phyloP scores from a whole-genome alignment of 495 filamentous ascomycete species.

The Apiosordaria backusii region DNA sequence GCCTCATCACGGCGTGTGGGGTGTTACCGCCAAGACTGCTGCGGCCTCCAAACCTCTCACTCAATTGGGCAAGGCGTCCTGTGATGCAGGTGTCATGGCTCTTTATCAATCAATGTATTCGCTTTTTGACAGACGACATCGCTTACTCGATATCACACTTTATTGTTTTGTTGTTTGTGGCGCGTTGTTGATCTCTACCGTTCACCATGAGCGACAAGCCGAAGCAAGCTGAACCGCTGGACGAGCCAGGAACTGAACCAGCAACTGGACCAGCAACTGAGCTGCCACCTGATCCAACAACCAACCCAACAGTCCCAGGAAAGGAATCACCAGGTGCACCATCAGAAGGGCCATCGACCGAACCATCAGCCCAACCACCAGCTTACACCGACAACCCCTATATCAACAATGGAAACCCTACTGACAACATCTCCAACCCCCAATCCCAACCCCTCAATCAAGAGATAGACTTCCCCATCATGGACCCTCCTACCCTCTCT shows the following conservation, averaged over 20 bases:
- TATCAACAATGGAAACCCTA: neutral
- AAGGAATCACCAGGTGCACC: neutral
- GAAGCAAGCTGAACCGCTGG: neutral
- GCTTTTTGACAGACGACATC: neutral
- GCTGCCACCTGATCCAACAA: neutral
- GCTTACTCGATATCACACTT: neutral
- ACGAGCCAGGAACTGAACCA: neutral
- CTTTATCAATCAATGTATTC: neutral
- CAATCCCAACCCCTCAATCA: neutral
- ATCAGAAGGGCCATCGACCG: neutral
- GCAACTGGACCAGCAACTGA: neutral
- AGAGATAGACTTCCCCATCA: neutral
- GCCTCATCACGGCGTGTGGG: neutral
- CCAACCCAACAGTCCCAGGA: neutral
- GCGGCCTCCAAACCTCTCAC: neutral
- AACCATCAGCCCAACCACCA: neutral
- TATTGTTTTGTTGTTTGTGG: no score
- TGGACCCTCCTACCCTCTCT: neutral
- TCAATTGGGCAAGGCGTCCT: neutral
- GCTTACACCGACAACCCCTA: neutral
- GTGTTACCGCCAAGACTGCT: neutral
- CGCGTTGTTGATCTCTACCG: neutral
- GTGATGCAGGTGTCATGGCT: neutral
- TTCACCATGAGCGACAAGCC: neutral
- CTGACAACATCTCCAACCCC: neutral